A percentile compares a stretch with the other conserved stretches of the same genome.
Evolutionary conservation across 805 yeast genomes (phyloP).

Genomic region (Metschnikowia lachancei): DNA sequence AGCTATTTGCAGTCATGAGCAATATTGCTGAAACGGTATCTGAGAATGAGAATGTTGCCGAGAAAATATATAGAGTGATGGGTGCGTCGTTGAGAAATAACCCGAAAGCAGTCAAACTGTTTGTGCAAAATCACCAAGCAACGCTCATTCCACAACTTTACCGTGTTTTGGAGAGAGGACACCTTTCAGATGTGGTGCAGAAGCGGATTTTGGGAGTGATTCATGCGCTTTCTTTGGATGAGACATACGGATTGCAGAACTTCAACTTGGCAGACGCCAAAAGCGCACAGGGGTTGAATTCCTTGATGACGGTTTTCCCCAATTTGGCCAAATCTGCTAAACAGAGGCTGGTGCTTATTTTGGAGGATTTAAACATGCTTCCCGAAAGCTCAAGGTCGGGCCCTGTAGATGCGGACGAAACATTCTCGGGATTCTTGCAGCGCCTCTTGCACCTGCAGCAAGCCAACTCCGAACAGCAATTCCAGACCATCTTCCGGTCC

Average conservation of each 20-base stretch:
- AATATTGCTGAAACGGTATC: constrained; percentile 17
- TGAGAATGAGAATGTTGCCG: constrained; percentile 35
- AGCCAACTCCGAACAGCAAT: constrained; percentile 34
- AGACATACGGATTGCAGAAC: constrained; percentile 31
- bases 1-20: constrained; percentile 31
- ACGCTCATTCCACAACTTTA: constrained; percentile 24
- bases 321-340: constrained; percentile 29
- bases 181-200: constrained; percentile 34
- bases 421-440: constrained; percentile 40
- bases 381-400: constrained; percentile 5
- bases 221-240: constrained; percentile 42
- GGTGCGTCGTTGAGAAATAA: constrained; percentile 75
- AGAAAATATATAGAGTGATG: constrained; percentile 56
- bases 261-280: constrained; percentile 20
- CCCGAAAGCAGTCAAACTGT: constrained; percentile 50
- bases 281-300: constrained; percentile 21
- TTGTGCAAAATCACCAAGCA: constrained; percentile 24
- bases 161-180: constrained; percentile 17
- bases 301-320: constrained; percentile 29
- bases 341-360: constrained; percentile 42
- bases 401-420: constrained; percentile 22
- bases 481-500: constrained; percentile 29
- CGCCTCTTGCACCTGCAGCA: constrained; percentile 26
- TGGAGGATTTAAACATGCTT: constrained; percentile 42
- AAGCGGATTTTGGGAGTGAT: constrained; percentile 53